Percentiles rank a stretch among this genome's conserved stretches.
phyloP scores from a whole-genome alignment of 2,329 filamentous ascomycete species.

The Aplosporella prunicola region DNA sequence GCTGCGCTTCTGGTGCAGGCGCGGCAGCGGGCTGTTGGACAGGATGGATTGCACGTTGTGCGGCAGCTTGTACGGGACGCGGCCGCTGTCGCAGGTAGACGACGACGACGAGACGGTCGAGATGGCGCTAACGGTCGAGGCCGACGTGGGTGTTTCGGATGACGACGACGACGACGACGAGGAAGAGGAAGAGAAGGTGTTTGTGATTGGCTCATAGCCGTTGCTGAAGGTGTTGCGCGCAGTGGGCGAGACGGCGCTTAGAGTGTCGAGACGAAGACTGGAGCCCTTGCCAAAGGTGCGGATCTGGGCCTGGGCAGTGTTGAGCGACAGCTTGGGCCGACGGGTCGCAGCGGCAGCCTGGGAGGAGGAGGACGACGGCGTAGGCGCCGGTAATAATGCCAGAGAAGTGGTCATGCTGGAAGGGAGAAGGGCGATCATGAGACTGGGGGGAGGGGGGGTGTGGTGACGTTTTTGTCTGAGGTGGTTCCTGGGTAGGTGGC shows the following conservation, averaged over 20 bases:
- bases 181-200: slow-evolving; percentile 1
- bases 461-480: background rate
- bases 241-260: slow-evolving; percentile 51
- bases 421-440: slow-evolving; percentile 20
- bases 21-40: slow-evolving; percentile 34
- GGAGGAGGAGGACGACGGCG: slow-evolving; percentile 3
- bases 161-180: slow-evolving; percentile 25
- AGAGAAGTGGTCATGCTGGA: slow-evolving; percentile 36
- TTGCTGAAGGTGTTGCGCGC: slow-evolving; percentile 54
- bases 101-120: slow-evolving; percentile 19
- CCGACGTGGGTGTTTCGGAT: slow-evolving; percentile 28
- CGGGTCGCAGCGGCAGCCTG: slow-evolving; percentile 22
- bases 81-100: slow-evolving; percentile 20
- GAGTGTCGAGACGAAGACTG: slow-evolving; percentile 43
- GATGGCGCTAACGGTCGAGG: slow-evolving; percentile 31
- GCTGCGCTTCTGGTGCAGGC: slow-evolving; percentile 24
- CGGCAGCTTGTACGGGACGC: slow-evolving; percentile 37
- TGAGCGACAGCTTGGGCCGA: slow-evolving; percentile 51
- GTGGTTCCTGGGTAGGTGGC: too few relatives aligned
- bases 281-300: slow-evolving; percentile 45
- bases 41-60: slow-evolving; percentile 39
- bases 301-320: slow-evolving; percentile 42
- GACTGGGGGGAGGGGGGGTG: slow-evolving; percentile 13
- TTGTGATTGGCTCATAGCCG: slow-evolving; percentile 45
- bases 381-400: slow-evolving; percentile 31